These are phyloP conservation scores for Starmerella vaccinii DNA, from an alignment of 805 yeast genomes.

Conservation along the genomic window DNA sequence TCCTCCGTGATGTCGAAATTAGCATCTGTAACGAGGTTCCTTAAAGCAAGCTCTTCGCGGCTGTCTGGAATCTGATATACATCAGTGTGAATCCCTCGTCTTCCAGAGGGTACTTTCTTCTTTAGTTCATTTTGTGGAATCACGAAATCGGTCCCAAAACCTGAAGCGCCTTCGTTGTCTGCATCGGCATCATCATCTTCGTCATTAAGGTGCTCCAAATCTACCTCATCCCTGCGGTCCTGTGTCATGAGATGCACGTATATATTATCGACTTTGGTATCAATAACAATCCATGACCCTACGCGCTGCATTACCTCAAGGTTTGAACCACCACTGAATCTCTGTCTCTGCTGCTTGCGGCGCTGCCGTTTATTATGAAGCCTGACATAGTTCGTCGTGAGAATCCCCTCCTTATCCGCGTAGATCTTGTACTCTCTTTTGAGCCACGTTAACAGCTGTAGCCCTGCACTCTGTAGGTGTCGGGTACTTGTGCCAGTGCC, in stretches of 20 bases:
- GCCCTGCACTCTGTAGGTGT: constrained; percentile 64
- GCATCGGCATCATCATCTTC: background rate
- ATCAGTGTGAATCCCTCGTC: background rate
- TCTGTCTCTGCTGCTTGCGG: constrained; percentile 43
- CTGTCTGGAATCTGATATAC: background rate
- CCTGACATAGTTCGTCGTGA: constrained; percentile 46
- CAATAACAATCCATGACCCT: constrained; percentile 78
- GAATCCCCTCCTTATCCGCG: constrained; percentile 62
- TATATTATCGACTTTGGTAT: constrained; percentile 52
- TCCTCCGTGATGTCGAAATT: constrained; percentile 12
- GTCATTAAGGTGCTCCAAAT: constrained; percentile 48
- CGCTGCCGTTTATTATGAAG: constrained; percentile 43
- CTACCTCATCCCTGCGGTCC: constrained; percentile 54
- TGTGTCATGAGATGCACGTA: constrained; percentile 64
- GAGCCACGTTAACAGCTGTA: constrained; percentile 45
- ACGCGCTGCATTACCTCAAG: constrained; percentile 30
- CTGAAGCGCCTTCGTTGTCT: background rate
- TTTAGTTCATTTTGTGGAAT: background rate
- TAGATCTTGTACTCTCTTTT: constrained; percentile 42
- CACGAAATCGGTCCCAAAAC: background rate
- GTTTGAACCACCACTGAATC: constrained; percentile 14
- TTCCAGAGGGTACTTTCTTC: background rate
- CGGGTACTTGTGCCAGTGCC: constrained; percentile 67
- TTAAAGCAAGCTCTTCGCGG: constrained; percentile 17
- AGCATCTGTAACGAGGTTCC: constrained; percentile 3